Evolutionary conservation across 495 filamentous ascomycete genomes (phyloP).

Genomic region (Choiromyces venosus): DNA sequence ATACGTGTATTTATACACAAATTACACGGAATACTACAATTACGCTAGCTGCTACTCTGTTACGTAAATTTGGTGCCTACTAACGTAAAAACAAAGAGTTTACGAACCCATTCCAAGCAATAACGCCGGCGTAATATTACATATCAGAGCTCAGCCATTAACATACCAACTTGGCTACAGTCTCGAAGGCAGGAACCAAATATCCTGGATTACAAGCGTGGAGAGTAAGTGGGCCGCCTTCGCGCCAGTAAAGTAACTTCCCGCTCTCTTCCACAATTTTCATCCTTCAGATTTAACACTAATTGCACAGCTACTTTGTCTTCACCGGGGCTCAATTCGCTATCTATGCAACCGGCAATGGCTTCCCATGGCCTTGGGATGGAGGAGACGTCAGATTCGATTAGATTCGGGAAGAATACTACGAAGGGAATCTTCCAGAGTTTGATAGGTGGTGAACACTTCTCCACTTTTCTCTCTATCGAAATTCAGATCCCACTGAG

Average conservation of each 20-base stretch:
- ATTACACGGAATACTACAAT: slow-evolving; percentile 8
- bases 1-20: slow-evolving; percentile 9
- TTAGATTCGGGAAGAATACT: slow-evolving; percentile 16
- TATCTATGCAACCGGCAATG: slow-evolving; percentile 23
- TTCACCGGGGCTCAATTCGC: slow-evolving; percentile 21
- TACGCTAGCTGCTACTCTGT: neutral
- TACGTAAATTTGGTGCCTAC: neutral
- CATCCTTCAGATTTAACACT: no score
- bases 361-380: slow-evolving; percentile 15
- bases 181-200: neutral
- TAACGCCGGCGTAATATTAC: neutral
- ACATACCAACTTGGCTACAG: slow-evolving; percentile 9
- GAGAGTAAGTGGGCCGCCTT: slow-evolving; percentile 20
- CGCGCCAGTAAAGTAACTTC: slow-evolving; percentile 11
- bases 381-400: slow-evolving; percentile 11
- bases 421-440: slow-evolving; percentile 3
- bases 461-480: slow-evolving; percentile 2
- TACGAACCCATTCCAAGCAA: neutral
- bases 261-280: no score
- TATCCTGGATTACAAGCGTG: slow-evolving; percentile 5
- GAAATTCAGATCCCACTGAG: neutral
- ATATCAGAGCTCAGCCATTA: slow-evolving; percentile 12
- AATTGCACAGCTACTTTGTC: slow-evolving; percentile 13
- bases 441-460: slow-evolving; percentile 9
- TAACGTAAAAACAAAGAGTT: slow-evolving; percentile 4